Percentiles rank a stretch among this genome's conserved stretches.
These are phyloP conservation scores for Cutaneotrichosporon spelunceum DNA, from an alignment of 1,284 basidiomycete genomes.

Conservation along the genomic window DNA sequence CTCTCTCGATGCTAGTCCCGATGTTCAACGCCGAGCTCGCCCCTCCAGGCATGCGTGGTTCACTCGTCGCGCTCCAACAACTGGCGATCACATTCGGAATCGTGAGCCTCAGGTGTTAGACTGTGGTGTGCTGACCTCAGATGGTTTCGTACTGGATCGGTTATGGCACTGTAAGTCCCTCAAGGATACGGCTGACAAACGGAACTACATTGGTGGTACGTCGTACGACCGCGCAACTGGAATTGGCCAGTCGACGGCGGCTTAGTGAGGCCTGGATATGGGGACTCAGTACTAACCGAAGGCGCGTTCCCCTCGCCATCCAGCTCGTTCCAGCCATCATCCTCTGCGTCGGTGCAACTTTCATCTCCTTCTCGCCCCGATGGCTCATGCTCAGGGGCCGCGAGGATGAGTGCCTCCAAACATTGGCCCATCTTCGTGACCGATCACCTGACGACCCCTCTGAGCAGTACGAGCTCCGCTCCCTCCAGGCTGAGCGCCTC, in stretches of 20 bases:
- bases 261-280: constrained; percentile 52
- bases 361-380: constrained; percentile 56
- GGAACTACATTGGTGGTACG: constrained; percentile 36
- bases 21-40: constrained; percentile 72
- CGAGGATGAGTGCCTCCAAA: constrained; percentile 67
- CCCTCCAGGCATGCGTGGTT: constrained; percentile 76
- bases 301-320: constrained; percentile 65
- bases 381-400: constrained; percentile 61
- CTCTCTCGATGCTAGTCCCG: constrained; percentile 49
- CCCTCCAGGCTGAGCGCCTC: constrained; percentile 71
- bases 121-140: background rate
- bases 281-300: background rate
- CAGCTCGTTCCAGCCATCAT: constrained; percentile 60
- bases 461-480: constrained; percentile 75
- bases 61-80: constrained; percentile 75
- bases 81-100: constrained; percentile 70
- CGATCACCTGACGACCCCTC: constrained; percentile 61
- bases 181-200: background rate
- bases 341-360: constrained; percentile 38
- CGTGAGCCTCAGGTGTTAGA: constrained; percentile 9
- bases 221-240: constrained; percentile 9
- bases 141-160: constrained; percentile 62
- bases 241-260: constrained; percentile 52
- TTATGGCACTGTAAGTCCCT: constrained; percentile 55
- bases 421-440: constrained; percentile 62